Evolutionary conservation across 192 early-diverging fungal genomes (phyloP).

Genomic region (Piromyces finnis): DNA sequence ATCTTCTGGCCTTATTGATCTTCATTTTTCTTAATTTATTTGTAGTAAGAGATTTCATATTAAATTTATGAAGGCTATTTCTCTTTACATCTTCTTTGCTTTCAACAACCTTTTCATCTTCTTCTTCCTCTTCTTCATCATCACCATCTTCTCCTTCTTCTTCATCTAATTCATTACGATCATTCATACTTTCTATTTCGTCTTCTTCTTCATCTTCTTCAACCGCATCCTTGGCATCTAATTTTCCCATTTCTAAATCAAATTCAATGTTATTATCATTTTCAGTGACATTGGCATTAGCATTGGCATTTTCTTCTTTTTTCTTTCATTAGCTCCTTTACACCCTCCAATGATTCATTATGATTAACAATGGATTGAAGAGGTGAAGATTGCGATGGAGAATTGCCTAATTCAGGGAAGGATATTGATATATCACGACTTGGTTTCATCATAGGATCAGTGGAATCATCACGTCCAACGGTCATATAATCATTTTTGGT

Average conservation of each 20-base stretch:
- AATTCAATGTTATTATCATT: too few species aligned
- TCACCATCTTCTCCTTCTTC: not conserved
- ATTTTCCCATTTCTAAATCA: too few species aligned
- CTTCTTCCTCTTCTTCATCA: not conserved
- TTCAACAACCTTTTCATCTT: not conserved
- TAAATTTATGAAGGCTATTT: too few species aligned
- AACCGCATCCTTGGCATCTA: too few species aligned
- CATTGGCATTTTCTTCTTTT: too few species aligned
- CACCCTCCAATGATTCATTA: slow-evolving; percentile 19
- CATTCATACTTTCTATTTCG: not conserved
- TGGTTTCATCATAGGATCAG: not conserved
- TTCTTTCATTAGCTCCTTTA: slow-evolving; percentile 7
- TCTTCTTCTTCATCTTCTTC: too few species aligned
- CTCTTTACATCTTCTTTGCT: not conserved
- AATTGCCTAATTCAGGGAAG: not conserved
- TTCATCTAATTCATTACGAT: not conserved
- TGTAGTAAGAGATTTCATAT: too few species aligned
- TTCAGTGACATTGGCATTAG: too few species aligned
- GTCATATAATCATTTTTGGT: slow-evolving; percentile 46
- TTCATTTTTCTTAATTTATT: too few species aligned
- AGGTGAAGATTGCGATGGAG: not conserved
- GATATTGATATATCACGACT: not conserved
- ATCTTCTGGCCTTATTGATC: too few species aligned
- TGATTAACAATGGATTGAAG: slow-evolving; percentile 13
- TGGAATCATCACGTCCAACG: slow-evolving; percentile 20